Percentiles rank a stretch among this genome's conserved stretches.
Conservation (phyloP, 176 grass and related monocot species). For the Oryza glumipatula region DNA sequence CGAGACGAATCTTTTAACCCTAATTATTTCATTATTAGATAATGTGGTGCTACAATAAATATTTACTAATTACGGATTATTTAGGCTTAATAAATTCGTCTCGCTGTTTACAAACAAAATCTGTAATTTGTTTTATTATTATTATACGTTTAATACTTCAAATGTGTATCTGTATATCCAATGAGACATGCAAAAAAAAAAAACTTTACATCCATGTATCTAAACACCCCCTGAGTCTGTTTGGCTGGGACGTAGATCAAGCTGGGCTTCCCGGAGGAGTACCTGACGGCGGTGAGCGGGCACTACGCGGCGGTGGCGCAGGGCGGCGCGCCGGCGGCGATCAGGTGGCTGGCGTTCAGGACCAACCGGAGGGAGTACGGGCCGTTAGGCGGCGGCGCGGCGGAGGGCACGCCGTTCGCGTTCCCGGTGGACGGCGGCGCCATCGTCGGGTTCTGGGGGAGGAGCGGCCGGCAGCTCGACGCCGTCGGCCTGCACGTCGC, state of each 20-base stretch:
- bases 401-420: constrained; percentile 48
- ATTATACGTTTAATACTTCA: too few species aligned
- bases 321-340: constrained; percentile 39
- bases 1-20: too few species aligned
- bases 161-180: too few species aligned
- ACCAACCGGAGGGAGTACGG: constrained; percentile 38
- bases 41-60: too few species aligned
- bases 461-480: constrained; percentile 51
- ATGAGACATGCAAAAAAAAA: too few species aligned
- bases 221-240: too few species aligned
- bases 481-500: constrained; percentile 50
- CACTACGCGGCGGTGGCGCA: constrained; percentile 27
- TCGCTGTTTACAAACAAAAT: too few species aligned
- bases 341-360: constrained; percentile 51
- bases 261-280: constrained; percentile 44
- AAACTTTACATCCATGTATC: too few species aligned
- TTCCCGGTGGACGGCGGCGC: constrained; percentile 46
- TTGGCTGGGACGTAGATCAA: constrained; percentile 21
- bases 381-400: constrained; percentile 46
- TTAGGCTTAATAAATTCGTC: too few species aligned
- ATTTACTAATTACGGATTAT: too few species aligned
- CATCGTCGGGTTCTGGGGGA: constrained; percentile 44
- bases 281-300: constrained; percentile 49
- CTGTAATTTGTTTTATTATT: too few species aligned
- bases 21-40: too few species aligned